These are phyloP conservation scores for Acanthamoeba lenticulata DNA, from an alignment of 208 protist genomes.

Conservation along the genomic window DNA sequence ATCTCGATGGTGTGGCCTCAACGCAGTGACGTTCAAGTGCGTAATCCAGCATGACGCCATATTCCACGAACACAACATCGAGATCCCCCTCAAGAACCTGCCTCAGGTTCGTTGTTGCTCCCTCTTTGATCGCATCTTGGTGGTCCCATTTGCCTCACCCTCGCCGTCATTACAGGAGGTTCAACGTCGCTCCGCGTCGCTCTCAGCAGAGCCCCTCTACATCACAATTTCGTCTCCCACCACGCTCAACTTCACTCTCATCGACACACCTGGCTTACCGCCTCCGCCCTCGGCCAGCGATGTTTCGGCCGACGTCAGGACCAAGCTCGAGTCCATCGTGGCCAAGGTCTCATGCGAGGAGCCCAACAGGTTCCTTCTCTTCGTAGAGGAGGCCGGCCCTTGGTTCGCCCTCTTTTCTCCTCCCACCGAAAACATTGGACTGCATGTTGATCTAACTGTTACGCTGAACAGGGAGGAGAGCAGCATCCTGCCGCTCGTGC, in stretches of 20 bases:
- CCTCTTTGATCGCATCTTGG: not conserved
- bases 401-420: not conserved
- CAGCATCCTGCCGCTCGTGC: constrained; percentile 8
- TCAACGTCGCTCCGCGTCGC: not conserved
- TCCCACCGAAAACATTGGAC: not conserved
- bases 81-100: not conserved
- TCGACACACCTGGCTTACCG: constrained; percentile 44
- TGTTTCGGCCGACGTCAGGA: not conserved
- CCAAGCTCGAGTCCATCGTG: not conserved
- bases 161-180: not conserved
- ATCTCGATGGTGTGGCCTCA: no score
- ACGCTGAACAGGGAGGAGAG: not conserved
- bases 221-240: constrained; percentile 22
- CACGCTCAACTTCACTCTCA: constrained; percentile 19
- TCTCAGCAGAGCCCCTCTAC: not conserved
- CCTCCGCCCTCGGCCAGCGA: not conserved
- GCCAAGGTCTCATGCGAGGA: not conserved
- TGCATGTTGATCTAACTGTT: not conserved
- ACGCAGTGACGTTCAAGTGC: not conserved
- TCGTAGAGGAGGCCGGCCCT: not conserved
- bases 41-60: not conserved
- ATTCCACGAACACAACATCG: not conserved
- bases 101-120: not conserved
- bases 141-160: not conserved
- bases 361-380: not conserved